These are phyloP conservation scores for Sarocladium oryzae DNA, from an alignment of 2,329 filamentous ascomycete genomes.

Conservation along the genomic window DNA sequence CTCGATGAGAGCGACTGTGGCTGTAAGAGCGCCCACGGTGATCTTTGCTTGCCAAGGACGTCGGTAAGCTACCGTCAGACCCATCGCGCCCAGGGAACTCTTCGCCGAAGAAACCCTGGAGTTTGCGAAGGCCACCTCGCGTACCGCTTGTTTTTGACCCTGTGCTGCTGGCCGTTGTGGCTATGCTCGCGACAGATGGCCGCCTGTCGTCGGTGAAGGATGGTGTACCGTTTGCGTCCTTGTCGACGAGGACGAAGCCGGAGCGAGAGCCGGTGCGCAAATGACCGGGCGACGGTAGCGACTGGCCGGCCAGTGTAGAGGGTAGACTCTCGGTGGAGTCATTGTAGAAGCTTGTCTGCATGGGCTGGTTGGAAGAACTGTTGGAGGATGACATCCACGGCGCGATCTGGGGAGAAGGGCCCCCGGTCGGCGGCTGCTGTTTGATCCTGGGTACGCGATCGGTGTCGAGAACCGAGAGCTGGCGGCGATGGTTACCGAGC, in stretches of 20 bases:
- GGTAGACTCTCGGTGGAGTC: conserved; percentile 56
- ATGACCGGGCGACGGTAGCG: conserved; percentile 66
- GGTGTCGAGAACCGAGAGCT: conserved; percentile 62
- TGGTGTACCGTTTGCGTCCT: conserved; percentile 1
- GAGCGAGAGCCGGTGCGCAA: conserved; percentile 36
- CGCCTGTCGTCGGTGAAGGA: conserved; percentile 68
- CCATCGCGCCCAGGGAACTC: conserved; percentile 71
- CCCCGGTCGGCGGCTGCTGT: conserved; percentile 42
- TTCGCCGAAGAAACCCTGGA: conserved; percentile 89
- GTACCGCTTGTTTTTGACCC: conserved; percentile 70
- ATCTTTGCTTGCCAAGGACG: conserved; percentile 44
- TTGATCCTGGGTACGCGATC: conserved; percentile 52
- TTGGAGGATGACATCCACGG: conserved; percentile 49
- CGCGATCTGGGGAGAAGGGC: conserved; percentile 40
- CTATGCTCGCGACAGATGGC: conserved; percentile 79
- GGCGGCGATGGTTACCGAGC: conserved; percentile 65
- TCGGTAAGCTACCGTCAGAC: conserved; percentile 60
- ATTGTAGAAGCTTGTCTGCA: conserved; percentile 59
- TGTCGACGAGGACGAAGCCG: conserved; percentile 14
- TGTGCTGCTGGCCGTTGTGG: conserved; percentile 73
- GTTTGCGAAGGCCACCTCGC: conserved; percentile 69
- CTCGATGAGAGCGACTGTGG: conserved; percentile 52
- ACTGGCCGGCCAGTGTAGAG: conserved; percentile 44
- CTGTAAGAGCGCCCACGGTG: conserved; percentile 58
- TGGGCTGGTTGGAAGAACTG: conserved; percentile 29